Evolutionary conservation across 2,329 filamentous ascomycete genomes (phyloP).

Genomic region (Hymenoscyphus repandus): DNA sequence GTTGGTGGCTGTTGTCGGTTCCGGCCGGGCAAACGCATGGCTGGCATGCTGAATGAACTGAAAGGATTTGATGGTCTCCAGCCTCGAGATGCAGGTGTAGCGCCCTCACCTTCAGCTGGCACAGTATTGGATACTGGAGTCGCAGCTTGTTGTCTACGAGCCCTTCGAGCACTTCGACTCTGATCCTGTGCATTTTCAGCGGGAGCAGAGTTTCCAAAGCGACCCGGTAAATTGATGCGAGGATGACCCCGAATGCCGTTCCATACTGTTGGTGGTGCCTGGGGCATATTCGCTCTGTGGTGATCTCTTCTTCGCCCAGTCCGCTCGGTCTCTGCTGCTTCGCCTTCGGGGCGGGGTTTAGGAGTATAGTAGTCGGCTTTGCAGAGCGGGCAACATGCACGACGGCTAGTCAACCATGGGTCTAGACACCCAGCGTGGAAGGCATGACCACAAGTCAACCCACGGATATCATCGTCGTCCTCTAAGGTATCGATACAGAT

Average conservation of each 20-base stretch:
- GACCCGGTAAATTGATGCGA: conserved; percentile 22
- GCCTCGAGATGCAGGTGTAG: conserved; percentile 13
- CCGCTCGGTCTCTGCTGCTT: conserved; percentile 25
- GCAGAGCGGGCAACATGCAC: conserved; percentile 94
- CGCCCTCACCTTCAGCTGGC: conserved; percentile 7
- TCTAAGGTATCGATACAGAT: conserved; percentile 95
- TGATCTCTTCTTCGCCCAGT: conserved; percentile 21
- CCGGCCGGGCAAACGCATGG: conserved; percentile 19
- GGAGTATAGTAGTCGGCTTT: conserved; percentile 97
- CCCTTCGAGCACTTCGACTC: conserved; percentile 10
- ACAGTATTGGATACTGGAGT: background rate
- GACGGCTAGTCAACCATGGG: conserved; percentile 89
- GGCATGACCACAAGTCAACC: conserved; percentile 91
- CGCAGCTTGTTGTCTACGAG: conserved; percentile 11
- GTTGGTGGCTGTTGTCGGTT: conserved; percentile 9
- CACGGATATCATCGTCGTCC: conserved; percentile 91
- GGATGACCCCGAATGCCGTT: conserved; percentile 23
- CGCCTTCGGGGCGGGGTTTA: conserved; percentile 64
- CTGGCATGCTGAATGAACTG: conserved; percentile 19
- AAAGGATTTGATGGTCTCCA: conserved; percentile 27
- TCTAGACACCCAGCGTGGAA: conserved; percentile 96
- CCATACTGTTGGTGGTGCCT: conserved; percentile 25
- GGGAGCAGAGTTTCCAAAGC: conserved; percentile 16
- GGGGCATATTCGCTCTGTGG: conserved; percentile 22
- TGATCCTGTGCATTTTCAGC: conserved; percentile 3